Conservation (phyloP, 805 yeast species). For the Lachancea mirantina region DNA sequence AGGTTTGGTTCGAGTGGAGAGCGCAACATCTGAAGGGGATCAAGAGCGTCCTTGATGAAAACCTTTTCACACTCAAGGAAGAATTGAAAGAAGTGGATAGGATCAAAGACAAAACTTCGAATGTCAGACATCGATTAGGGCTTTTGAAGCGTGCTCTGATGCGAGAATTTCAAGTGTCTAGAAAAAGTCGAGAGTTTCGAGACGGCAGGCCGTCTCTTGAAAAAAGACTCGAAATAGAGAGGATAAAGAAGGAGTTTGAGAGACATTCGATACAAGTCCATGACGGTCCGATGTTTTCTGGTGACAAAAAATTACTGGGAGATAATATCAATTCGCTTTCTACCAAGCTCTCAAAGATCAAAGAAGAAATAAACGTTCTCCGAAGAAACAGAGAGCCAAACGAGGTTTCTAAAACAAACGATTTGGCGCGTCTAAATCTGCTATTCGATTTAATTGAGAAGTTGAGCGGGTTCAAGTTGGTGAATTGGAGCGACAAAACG, state of each 20-base stretch:
- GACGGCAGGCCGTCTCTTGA: slow-evolving; percentile 2
- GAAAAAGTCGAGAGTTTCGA: slow-evolving; percentile 10
- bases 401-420: slow-evolving; percentile 9
- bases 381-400: slow-evolving; percentile 6
- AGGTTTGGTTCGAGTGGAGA: slow-evolving; percentile 61
- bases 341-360: slow-evolving; percentile 6
- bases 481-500: slow-evolving; percentile 8
- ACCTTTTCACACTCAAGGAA: slow-evolving; percentile 18
- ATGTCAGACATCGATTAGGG: slow-evolving; percentile 10
- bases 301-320: slow-evolving; percentile 1
- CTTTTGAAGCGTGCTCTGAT: slow-evolving; percentile 14
- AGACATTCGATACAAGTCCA: slow-evolving; percentile 3
- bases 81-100: slow-evolving; percentile 19
- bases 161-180: slow-evolving; percentile 19
- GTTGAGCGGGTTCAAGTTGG: slow-evolving; percentile 15
- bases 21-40: slow-evolving; percentile 43
- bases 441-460: slow-evolving; percentile 9
- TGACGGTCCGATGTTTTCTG: slow-evolving; percentile 1
- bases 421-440: slow-evolving; percentile 10
- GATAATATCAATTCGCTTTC: neutral
- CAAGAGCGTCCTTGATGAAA: slow-evolving; percentile 27
- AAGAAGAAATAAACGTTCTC: slow-evolving; percentile 9
- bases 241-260: slow-evolving; percentile 6
- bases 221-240: slow-evolving; percentile 7
- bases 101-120: slow-evolving; percentile 10